Evolutionary conservation across 305 asterid species (phyloP), one percentile per base, ranked within the genome.

Genomic region (Rubia tinctorum): DNA sequence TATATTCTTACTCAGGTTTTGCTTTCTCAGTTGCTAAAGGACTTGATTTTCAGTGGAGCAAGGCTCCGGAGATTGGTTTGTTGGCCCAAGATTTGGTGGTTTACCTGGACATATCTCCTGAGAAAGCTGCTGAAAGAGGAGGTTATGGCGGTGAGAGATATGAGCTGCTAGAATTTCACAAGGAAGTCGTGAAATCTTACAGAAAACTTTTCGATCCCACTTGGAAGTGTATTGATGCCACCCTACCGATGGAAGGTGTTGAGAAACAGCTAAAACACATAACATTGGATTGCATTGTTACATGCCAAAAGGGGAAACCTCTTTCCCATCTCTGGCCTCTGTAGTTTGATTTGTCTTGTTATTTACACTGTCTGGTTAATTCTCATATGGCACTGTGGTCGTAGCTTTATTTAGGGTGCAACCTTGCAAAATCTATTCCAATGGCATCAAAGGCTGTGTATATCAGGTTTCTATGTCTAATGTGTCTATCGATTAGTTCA

Each of bases 11-110:
- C 80, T 91, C 99, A 42, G 99, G 99, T 75, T 95, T 94, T 75
- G 99, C 99, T 78, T 91, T 94, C 84, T 91, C 99, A 62, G 85
- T 93, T 73, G 92, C 99, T 72, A 94, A 94, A 79, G 99, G 98
- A 75, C 95, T 94, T 74, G 92, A 91, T 76, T 79, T 89, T 71
- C 88, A 86, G 74, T 94, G 97, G 99, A 90, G 97, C 84, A 91
- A 90, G 96, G 91, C 93, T 81, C 95, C 96, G 34, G 99, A 94
- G 72, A 80, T 79, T 58, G 99, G 99, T 59, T 69, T 94, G 88
- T 85, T 90, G 72, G 93, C 97, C 71, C 99, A 97, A 49, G 96
- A 90, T 85, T 80, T 89, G 77, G 99, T 91, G 74, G 68, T 91
- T 70, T 91, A 90, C 86, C 96, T 94, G 73, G 95, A 94, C 78